phyloP scores from a whole-genome alignment of 331 rosid genomes.

The Stylosanthes scabra region DNA sequence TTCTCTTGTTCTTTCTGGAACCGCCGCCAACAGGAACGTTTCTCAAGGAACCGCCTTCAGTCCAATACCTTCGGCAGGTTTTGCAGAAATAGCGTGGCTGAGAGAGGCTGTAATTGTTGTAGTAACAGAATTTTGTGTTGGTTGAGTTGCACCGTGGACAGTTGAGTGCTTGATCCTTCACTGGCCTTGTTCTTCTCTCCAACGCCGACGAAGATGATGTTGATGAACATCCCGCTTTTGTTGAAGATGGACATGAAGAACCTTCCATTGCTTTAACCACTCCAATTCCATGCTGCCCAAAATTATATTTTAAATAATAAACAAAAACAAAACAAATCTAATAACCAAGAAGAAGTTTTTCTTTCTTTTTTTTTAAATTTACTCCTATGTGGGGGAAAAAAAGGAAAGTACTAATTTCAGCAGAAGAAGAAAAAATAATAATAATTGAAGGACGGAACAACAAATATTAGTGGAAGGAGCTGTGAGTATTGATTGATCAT shows the following conservation, averaged over 20 bases:
- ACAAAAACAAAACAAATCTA: conserved; percentile 28
- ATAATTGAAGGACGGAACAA: too few species aligned
- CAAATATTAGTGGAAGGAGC: conserved; percentile 37
- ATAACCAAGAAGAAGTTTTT: conserved; percentile 50
- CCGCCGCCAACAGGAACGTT: conserved; percentile 97
- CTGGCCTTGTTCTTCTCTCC: conserved; percentile 79
- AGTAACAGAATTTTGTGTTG: conserved; percentile 93
- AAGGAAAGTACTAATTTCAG: too few species aligned
- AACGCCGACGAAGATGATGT: too few species aligned
- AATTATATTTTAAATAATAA: conserved; percentile 28
- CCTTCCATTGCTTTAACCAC: conserved; percentile 71
- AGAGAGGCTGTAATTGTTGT: conserved; percentile 81
- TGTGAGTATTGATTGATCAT: conserved; percentile 47
- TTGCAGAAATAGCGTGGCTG: conserved; percentile 94
- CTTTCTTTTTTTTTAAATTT: conserved; percentile 32
- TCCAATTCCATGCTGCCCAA: conserved; percentile 67
- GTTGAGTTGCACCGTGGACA: conserved; percentile 97
- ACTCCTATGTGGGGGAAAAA: too few species aligned
- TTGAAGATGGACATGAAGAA: conserved; percentile 50
- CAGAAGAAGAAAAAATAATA: too few species aligned
- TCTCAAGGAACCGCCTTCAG: conserved; percentile 91
- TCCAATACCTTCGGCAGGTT: conserved; percentile 94
- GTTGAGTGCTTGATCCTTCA: conserved; percentile 82
- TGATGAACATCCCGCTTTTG: background rate
- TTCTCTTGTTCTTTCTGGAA: conserved; percentile 90